A percentile compares a stretch with the other conserved stretches of the same genome.
Conservation (phyloP, 345 rosid genomes). For the Draba incana region DNA sequence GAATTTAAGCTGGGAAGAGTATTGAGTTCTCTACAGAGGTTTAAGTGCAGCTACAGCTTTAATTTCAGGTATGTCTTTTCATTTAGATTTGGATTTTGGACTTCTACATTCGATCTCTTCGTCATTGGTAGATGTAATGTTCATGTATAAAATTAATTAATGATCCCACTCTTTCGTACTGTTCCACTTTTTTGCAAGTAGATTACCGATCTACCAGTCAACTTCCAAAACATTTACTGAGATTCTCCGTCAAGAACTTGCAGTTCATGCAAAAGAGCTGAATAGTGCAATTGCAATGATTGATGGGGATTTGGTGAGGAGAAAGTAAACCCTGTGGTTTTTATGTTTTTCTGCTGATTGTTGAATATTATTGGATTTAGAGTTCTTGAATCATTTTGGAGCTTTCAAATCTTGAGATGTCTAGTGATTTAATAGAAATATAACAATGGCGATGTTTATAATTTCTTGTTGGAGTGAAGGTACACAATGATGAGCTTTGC, state of each 20-base stretch:
- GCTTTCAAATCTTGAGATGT: not conserved
- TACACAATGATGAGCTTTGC: conserved; percentile 59
- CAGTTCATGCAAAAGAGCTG: conserved; percentile 63
- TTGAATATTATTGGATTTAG: not conserved
- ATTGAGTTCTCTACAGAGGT: conserved; percentile 65
- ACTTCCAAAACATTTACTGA: conserved; percentile 48
- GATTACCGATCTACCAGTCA: conserved; percentile 62
- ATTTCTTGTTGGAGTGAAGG: conserved; percentile 45
- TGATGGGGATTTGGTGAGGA: conserved; percentile 82
- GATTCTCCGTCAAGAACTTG: conserved; percentile 67
- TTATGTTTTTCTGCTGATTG: conserved; percentile 12
- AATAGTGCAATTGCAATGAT: conserved; percentile 69
- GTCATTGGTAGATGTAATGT: conserved; percentile 1
- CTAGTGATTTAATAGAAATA: not conserved
- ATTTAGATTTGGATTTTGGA: not conserved
- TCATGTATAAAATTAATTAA: not conserved
- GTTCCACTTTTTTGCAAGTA: conserved; percentile 29
- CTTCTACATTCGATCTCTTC: not conserved
- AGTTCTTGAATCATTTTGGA: not conserved
- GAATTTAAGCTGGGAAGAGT: conserved; percentile 89
- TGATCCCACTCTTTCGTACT: not conserved
- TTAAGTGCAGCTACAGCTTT: conserved; percentile 80
- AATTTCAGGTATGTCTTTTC: conserved; percentile 58
- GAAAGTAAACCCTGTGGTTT: not conserved
- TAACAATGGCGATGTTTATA: conserved; percentile 1